Evolutionary conservation across 2,329 filamentous ascomycete species (phyloP), one percentile per base, ranked within the genome.

Genomic region (Cadophora malorum): DNA sequence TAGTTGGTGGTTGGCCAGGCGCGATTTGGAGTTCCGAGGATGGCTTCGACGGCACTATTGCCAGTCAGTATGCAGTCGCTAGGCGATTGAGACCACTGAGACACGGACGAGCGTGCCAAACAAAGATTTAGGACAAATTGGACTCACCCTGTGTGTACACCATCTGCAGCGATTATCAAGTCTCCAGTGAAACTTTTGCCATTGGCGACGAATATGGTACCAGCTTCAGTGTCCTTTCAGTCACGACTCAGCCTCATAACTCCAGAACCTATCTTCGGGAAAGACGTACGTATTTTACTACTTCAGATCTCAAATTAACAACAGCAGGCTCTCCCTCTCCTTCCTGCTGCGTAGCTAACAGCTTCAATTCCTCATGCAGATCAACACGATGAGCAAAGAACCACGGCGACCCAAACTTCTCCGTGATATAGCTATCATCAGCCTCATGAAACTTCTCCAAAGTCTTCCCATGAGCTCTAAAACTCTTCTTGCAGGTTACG

Each of bases 281-380:
- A 5, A 10, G 8, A 66, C 67, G 25, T 80, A 78, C 4, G 80
- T 76, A 0, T 62, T 31, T 28, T 1, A 60, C 47, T 0, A 86
- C 82, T 45, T 78, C 80, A 56, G 79, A 81, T 5, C 80, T 76
- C 0, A 81, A 81, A 33, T 80, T 73, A 31, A 84, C 76, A 28
- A 77, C 77, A 6, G 78, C 80, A 2, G 76, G 78, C 23, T 69
- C 79, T 3, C 74, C 79, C 2, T 72, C 76, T 0, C 80, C 80
- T 10, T 79, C 77, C 0, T 74, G 72, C 4, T 76, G 77, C 0
- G 79, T 81, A 0, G 86, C 86, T 2, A 80, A 68, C 8, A 76
- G 71, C 74, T 86, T 88, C 45, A 89, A 76, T 16, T 81, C 79
- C 19, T 83, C 80, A 71, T 89, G 86, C 21, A 89, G 79, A 68